These are phyloP conservation scores for Phytopythium litorale DNA, from an alignment of 352 stramenopile species.

Conservation along the genomic window DNA sequence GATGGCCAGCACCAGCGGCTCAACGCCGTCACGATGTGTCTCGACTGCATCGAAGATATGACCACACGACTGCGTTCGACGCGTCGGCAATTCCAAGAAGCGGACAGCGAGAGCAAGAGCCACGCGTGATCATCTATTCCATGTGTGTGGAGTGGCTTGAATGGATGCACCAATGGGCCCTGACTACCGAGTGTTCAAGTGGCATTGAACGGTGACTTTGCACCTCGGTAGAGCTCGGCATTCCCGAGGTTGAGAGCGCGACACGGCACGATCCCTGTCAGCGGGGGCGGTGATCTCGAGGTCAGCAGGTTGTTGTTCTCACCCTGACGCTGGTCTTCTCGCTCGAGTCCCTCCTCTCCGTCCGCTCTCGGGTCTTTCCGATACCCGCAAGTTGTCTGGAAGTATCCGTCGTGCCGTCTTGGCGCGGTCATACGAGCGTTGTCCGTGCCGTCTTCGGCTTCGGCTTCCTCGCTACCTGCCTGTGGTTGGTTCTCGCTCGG, in stretches of 20 bases:
- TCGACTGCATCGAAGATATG: conserved; percentile 27
- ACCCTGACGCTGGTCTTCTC: background rate
- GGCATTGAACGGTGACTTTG: background rate
- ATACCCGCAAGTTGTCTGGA: conserved; percentile 17
- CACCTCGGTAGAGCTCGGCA: conserved; percentile 1
- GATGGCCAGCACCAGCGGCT: conserved; percentile 43
- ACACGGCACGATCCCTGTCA: background rate
- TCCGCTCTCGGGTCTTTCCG: background rate
- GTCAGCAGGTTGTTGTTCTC: background rate
- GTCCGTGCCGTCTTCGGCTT: background rate
- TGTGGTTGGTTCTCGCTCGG: background rate
- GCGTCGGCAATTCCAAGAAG: background rate
- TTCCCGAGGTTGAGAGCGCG: background rate
- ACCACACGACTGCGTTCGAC: background rate
- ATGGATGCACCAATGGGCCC: background rate
- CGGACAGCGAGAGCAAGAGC: background rate
- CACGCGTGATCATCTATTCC: background rate
- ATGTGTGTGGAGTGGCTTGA: background rate
- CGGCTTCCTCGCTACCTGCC: background rate
- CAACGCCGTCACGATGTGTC: conserved; percentile 50
- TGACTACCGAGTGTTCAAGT: background rate
- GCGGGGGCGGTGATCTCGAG: background rate
- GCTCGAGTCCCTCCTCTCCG: background rate
- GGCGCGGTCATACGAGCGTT: conserved; percentile 4
- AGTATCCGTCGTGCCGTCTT: conserved; percentile 46